Conservation (phyloP, 345 rosid genomes). For the Brassica rapa region DNA sequence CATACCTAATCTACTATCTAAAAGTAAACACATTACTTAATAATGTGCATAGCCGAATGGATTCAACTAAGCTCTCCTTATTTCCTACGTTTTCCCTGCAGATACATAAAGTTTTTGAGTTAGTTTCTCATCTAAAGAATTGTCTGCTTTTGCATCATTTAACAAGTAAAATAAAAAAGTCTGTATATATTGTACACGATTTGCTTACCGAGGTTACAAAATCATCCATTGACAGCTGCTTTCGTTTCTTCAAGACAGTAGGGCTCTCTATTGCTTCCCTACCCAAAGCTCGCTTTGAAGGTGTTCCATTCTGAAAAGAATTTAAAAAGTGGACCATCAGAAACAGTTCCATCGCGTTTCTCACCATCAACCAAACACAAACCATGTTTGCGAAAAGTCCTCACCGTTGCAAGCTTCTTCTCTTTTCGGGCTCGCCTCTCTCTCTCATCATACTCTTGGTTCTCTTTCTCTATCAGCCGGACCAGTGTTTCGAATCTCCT, state of each 20-base stretch:
- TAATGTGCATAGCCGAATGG: background rate
- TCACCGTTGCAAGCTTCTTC: conserved; percentile 95
- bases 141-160: background rate
- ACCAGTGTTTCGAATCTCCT: conserved; percentile 95
- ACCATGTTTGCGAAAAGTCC: background rate
- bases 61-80: conserved; percentile 24
- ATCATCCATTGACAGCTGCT: conserved; percentile 87
- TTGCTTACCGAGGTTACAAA: conserved; percentile 51
- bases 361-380: background rate
- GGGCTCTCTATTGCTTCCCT: conserved; percentile 76
- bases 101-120: conserved; percentile 14
- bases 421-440: conserved; percentile 97
- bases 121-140: background rate
- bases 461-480: conserved; percentile 96
- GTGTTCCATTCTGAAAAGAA: conserved; percentile 46
- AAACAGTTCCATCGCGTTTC: conserved; percentile 1
- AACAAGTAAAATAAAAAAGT: background rate
- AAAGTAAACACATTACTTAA: background rate
- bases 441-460: conserved; percentile 92
- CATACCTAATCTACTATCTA: background rate
- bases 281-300: conserved; percentile 65
- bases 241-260: conserved; percentile 62
- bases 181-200: conserved; percentile 10
- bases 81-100: conserved; percentile 77
- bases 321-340: background rate